phyloP scores from a whole-genome alignment of 1,284 basidiomycete genomes.

The Abortiporus biennis region DNA sequence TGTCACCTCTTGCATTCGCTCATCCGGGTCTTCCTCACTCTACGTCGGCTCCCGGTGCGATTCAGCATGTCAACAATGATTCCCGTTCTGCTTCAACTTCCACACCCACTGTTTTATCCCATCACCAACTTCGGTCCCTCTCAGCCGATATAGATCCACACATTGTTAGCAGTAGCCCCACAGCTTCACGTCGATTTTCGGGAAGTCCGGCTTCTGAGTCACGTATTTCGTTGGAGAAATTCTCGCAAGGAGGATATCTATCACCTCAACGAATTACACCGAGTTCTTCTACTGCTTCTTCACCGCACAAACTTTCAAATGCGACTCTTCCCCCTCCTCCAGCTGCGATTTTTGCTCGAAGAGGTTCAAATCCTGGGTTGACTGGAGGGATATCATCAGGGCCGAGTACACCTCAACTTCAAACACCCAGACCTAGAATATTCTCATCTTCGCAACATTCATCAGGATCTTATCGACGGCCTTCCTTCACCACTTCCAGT shows the following conservation, averaged over 20 bases:
- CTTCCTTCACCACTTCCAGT: conserved; percentile 1
- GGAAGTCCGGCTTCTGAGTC: conserved; percentile 1
- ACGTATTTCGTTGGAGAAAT: conserved; percentile 4
- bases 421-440: conserved; percentile 16
- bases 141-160: conserved; percentile 13
- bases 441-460: conserved; percentile 16
- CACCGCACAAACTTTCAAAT: conserved; percentile 39
- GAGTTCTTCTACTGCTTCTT: conserved; percentile 52
- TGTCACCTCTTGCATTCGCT: conserved; percentile 14
- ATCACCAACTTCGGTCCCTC: conserved; percentile 13
- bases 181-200: conserved; percentile 5
- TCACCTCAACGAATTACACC: conserved; percentile 22
- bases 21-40: conserved; percentile 31
- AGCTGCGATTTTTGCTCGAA: conserved; percentile 20
- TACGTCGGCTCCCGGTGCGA: conserved; percentile 37
- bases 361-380: conserved; percentile 17
- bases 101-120: neutral
- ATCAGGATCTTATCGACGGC: conserved; percentile 14
- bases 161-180: no score
- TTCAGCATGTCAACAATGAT: no score
- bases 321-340: conserved; percentile 37
- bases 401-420: neutral
- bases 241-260: conserved; percentile 14
- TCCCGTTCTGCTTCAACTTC: neutral
- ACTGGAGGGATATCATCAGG: conserved; percentile 1